phyloP scores from a whole-genome alignment of 768 basidiomycete genomes.

The Termitomyces titanicus region DNA sequence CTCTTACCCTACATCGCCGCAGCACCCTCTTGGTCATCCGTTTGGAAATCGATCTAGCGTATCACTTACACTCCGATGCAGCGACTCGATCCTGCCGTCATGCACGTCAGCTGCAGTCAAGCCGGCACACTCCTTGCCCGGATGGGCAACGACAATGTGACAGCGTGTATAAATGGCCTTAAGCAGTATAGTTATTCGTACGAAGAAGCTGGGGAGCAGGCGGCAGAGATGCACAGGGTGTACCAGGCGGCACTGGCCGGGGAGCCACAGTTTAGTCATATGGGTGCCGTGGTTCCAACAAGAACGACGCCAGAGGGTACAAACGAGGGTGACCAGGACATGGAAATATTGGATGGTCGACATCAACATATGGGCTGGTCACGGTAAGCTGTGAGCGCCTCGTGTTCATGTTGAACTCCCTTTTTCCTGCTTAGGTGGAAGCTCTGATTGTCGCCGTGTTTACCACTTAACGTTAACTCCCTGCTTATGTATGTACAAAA shows the following conservation, averaged over 20 bases:
- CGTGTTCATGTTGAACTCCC: neutral
- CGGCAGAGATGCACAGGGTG: slow-evolving; percentile 60
- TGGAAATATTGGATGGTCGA: slow-evolving; percentile 9
- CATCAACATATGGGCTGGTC: slow-evolving; percentile 9
- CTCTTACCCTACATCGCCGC: neutral
- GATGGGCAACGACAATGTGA: slow-evolving; percentile 78
- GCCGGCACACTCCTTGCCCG: slow-evolving; percentile 81
- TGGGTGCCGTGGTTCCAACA: slow-evolving; percentile 35
- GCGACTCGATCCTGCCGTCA: slow-evolving; percentile 84
- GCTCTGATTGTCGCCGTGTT: neutral
- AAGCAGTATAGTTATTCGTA: slow-evolving; percentile 88
- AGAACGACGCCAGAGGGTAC: slow-evolving; percentile 26
- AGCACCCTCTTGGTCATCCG: slow-evolving; percentile 18
- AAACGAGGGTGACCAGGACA: slow-evolving; percentile 14
- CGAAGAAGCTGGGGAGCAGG: slow-evolving; percentile 80
- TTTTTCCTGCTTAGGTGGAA: neutral
- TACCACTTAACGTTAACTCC: neutral
- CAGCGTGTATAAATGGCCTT: slow-evolving; percentile 80
- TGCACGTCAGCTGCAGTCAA: slow-evolving; percentile 83
- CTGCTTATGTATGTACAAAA: neutral
- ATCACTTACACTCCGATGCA: slow-evolving; percentile 22
- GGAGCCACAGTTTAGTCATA: slow-evolving; percentile 45
- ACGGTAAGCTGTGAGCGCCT: neutral
- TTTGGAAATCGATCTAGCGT: neutral
- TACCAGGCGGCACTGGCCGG: slow-evolving; percentile 40